phyloP scores from a whole-genome alignment of 164 flowering plant species.

The Umbilicus rupestris region DNA sequence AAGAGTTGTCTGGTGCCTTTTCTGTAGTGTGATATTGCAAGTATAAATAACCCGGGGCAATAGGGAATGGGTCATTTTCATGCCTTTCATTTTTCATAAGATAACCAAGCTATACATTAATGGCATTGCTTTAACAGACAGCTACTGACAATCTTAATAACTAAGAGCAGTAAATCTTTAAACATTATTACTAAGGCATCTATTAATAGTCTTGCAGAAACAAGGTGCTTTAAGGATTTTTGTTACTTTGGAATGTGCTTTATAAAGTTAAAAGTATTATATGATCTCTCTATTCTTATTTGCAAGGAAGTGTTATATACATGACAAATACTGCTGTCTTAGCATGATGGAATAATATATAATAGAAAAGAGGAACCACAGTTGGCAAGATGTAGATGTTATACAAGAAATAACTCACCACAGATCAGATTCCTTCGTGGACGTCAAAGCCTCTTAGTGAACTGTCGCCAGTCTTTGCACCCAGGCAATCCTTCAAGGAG shows the following conservation, averaged over 20 bases:
- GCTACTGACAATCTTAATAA: not conserved
- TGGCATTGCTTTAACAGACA: not conserved
- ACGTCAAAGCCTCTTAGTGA: not conserved
- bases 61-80: not conserved
- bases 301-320: not conserved
- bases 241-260: not conserved
- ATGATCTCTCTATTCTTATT: not conserved
- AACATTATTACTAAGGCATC: not conserved
- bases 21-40: too few species aligned
- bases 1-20: not conserved
- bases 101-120: not conserved
- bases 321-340: not conserved
- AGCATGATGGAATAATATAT: not conserved
- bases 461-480: not conserved
- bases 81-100: not conserved
- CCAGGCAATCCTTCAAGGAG: not conserved
- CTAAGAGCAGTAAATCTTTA: not conserved
- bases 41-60: not conserved
- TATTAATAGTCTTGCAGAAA: not conserved
- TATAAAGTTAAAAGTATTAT: not conserved
- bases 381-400: constrained; percentile 6
- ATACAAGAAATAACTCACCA: not conserved
- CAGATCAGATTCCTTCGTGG: not conserved
- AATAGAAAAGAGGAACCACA: not conserved
- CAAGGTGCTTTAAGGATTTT: constrained; percentile 1